Percentiles rank a stretch among this genome's conserved stretches.
Conservation (phyloP, 1,284 basidiomycete genomes). For the Vanrija humicola region DNA sequence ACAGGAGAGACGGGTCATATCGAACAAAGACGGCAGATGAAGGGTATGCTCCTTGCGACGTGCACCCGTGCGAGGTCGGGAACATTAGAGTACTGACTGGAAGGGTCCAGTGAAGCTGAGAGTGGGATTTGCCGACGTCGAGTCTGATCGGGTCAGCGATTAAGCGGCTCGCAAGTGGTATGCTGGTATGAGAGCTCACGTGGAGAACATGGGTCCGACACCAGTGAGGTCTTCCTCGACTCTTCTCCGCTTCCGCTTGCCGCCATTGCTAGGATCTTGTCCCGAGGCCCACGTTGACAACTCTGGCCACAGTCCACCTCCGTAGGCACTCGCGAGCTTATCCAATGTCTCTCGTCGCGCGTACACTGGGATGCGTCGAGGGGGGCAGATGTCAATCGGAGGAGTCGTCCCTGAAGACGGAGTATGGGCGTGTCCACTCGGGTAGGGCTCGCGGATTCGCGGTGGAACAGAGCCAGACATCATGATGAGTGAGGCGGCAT, state of each 20-base stretch:
- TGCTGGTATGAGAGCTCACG: slow-evolving; percentile 19
- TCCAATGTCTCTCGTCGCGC: slow-evolving; percentile 36
- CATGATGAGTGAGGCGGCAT: slow-evolving; percentile 42
- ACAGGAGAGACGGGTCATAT: slow-evolving; percentile 23
- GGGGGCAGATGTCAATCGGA: slow-evolving; percentile 4
- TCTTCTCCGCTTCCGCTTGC: slow-evolving; percentile 7
- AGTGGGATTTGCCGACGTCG: slow-evolving; percentile 5
- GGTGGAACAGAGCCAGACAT: slow-evolving; percentile 43
- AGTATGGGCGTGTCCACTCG: neutral
- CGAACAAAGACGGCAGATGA: slow-evolving; percentile 47
- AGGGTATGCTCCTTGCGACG: slow-evolving; percentile 38
- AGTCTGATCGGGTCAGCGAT: neutral
- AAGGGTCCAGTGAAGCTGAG: slow-evolving; percentile 29
- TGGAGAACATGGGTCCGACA: slow-evolving; percentile 27
- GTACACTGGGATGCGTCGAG: slow-evolving; percentile 33
- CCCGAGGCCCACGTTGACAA: slow-evolving; percentile 38
- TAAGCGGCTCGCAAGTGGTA: no score
- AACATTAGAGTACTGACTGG: slow-evolving; percentile 37
- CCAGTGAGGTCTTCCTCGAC: slow-evolving; percentile 16
- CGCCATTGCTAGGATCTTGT: slow-evolving; percentile 1
- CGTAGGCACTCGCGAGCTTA: slow-evolving; percentile 36
- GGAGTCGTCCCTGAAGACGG: neutral
- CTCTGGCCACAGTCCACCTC: slow-evolving; percentile 47
- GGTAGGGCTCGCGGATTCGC: neutral
- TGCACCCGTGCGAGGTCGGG: slow-evolving; percentile 44